Evolutionary conservation across 2,329 filamentous ascomycete genomes (phyloP), one percentile per base, ranked within the genome.

Genomic region (Xylaria arbuscula): DNA sequence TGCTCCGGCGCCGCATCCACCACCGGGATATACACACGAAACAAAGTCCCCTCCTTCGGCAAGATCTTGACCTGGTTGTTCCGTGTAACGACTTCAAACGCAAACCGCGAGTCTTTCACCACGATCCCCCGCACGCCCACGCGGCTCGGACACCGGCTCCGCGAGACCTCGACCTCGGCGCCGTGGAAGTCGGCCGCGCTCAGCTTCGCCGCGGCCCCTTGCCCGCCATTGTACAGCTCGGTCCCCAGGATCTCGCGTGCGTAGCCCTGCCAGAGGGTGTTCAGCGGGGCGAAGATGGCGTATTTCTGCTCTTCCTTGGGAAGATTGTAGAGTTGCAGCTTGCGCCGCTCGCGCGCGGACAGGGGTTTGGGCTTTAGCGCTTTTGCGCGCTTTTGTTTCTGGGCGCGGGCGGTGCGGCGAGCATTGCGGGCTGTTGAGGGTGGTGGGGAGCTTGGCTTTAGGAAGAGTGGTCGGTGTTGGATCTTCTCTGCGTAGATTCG

Each of bases 111-210:
- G 82, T 99, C 96, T 78, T 93, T 90, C 48, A 98, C 89, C 68
- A 98, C 92, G 74, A 98, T 95, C 17, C 96, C 96, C 74, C 85
- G 88, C 62, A 95, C 81, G 0, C 96, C 95, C 0, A 99, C 94
- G 17, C 95, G 86, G 62, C 92, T 90, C 17, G 91, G 88, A 78
- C 94, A 98, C 36, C 88, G 83, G 79, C 94, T 96, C 74, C 94
- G 83, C 64, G 95, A 92, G 24, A 98, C 93, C 81, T 94, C 89
- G 22, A 98, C 79, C 73, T 89, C 83, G 17, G 95, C 94, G 1
- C 96, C 96, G 78, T 98, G 94, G 75, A 94, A 95, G 80, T 99
- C 96, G 1, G 94, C 95, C 66, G 91, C 93, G 53, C 88, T 90
- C 40, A 99, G 82, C 79, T 96, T 92, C 4, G 92, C 91, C 5